These are phyloP conservation scores for Dryadomyces quercus-mongolicae DNA, from an alignment of 2,329 filamentous ascomycete species.

Conservation along the genomic window DNA sequence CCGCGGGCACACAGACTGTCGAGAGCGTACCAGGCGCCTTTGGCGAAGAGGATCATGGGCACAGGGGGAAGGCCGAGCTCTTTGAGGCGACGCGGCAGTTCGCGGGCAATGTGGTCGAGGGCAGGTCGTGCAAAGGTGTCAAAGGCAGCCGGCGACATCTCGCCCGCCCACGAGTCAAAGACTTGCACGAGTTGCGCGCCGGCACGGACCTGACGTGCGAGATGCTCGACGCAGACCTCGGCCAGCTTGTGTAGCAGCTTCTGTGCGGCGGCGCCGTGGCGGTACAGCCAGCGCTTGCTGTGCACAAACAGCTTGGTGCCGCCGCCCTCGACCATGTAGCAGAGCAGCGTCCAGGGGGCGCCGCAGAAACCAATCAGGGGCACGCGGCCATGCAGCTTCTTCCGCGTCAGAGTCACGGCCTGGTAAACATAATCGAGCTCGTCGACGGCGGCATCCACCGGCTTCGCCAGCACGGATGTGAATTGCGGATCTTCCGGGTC, in stretches of 20 bases:
- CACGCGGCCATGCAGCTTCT: conserved; percentile 78
- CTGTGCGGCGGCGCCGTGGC: conserved; percentile 69
- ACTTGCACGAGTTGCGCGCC: conserved; percentile 93
- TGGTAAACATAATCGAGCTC: conserved; percentile 93
- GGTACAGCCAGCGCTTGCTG: conserved; percentile 95
- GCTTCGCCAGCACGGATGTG: conserved; percentile 56
- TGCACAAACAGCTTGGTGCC: conserved; percentile 91
- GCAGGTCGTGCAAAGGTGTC: conserved; percentile 78
- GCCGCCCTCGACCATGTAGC: conserved; percentile 98
- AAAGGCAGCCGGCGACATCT: conserved; percentile 77
- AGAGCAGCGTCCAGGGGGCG: conserved; percentile 90
- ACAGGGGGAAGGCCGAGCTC: conserved; percentile 68
- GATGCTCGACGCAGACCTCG: conserved; percentile 86
- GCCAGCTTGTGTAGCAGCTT: conserved; percentile 80
- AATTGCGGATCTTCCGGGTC: conserved; percentile 78
- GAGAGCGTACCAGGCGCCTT: conserved; percentile 92
- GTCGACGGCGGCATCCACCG: conserved; percentile 67
- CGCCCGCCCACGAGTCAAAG: conserved; percentile 96
- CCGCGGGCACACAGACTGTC: conserved; percentile 55
- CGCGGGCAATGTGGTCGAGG: conserved; percentile 67
- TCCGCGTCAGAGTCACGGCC: conserved; percentile 80
- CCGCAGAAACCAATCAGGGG: conserved; percentile 95
- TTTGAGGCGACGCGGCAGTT: conserved; percentile 62
- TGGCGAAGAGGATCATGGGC: conserved; percentile 96
- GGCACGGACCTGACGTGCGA: conserved; percentile 83